These are phyloP conservation scores for Suhomyces vadensis DNA, from an alignment of 805 yeast genomes.

Conservation along the genomic window DNA sequence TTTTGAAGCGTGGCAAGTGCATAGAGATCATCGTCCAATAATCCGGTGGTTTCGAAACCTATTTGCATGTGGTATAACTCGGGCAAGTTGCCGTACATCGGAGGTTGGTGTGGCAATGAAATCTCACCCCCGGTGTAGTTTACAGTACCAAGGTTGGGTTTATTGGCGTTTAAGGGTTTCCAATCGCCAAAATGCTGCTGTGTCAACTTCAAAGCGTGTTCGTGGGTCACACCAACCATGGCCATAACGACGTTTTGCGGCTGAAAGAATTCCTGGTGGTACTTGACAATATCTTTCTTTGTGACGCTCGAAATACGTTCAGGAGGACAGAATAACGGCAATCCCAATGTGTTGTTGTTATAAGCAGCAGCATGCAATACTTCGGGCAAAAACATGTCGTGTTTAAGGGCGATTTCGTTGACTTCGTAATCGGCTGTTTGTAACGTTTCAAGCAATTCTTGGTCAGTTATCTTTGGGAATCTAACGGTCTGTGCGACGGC, in stretches of 20 bases:
- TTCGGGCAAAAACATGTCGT: slow-evolving; percentile 86
- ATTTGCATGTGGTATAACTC: slow-evolving; percentile 83
- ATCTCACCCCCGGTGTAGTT: slow-evolving; percentile 54
- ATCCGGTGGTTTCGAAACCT: slow-evolving; percentile 85
- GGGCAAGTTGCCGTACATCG: slow-evolving; percentile 53
- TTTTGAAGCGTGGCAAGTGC: slow-evolving; percentile 90
- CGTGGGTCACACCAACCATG: slow-evolving; percentile 80
- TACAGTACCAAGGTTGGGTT: slow-evolving; percentile 55
- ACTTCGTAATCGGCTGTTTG: slow-evolving; percentile 78
- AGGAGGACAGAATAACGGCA: slow-evolving; percentile 79
- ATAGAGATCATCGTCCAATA: slow-evolving; percentile 81
- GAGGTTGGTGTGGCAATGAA: slow-evolving; percentile 39
- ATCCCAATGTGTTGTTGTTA: slow-evolving; percentile 69
- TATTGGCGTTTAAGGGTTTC: slow-evolving; percentile 20
- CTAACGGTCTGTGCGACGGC: slow-evolving; percentile 77
- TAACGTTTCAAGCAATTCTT: slow-evolving; percentile 73
- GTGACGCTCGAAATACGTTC: slow-evolving; percentile 62
- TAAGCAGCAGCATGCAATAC: slow-evolving; percentile 85
- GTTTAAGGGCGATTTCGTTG: slow-evolving; percentile 76
- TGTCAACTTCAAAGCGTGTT: slow-evolving; percentile 63
- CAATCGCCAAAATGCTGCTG: slow-evolving; percentile 65
- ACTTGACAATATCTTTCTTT: slow-evolving; percentile 53
- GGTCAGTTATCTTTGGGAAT: slow-evolving; percentile 63
- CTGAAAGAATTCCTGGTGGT: slow-evolving; percentile 64
- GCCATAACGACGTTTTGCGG: slow-evolving; percentile 86